Conservation (phyloP, 164 flowering plant genomes). For the Protea cynaroides region DNA sequence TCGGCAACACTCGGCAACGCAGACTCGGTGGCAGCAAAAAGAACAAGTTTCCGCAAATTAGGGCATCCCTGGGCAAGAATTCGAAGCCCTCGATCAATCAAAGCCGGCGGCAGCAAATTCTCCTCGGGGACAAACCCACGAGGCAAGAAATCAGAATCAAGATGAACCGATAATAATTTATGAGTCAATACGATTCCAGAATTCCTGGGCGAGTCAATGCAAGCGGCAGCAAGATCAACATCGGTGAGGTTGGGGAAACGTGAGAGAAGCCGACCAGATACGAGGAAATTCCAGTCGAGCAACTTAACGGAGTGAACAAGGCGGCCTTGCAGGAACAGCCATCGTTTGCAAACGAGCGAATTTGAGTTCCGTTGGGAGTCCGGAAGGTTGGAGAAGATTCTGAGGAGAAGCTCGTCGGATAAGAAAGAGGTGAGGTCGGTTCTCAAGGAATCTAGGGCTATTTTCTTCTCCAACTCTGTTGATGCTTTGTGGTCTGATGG, state of each 20-base stretch:
- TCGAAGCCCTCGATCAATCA: slow-evolving; percentile 53
- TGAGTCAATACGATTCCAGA: slow-evolving; percentile 33
- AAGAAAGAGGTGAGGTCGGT: slow-evolving; percentile 47
- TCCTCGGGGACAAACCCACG: slow-evolving; percentile 19
- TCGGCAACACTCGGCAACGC: slow-evolving; percentile 67
- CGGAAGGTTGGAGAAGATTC: slow-evolving; percentile 51
- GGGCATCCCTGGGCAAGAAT: slow-evolving; percentile 60
- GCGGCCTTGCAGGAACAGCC: slow-evolving; percentile 64
- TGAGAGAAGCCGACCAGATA: slow-evolving; percentile 49
- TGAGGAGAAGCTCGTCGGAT: slow-evolving; percentile 50
- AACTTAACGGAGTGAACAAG: slow-evolving; percentile 51
- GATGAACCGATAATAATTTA: slow-evolving; percentile 29
- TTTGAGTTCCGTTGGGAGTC: slow-evolving; percentile 35
- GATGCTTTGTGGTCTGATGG: background rate
- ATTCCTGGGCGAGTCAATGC: slow-evolving; percentile 21
- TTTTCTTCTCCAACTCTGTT: slow-evolving; percentile 5
- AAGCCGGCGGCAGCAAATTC: slow-evolving; percentile 28
- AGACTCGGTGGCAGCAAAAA: slow-evolving; percentile 49
- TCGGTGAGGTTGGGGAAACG: slow-evolving; percentile 65
- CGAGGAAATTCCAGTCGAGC: slow-evolving; percentile 64
- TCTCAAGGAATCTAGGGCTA: slow-evolving; percentile 11
- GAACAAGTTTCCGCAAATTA: slow-evolving; percentile 54
- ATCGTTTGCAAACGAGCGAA: slow-evolving; percentile 75
- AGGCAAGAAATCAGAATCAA: slow-evolving; percentile 29
- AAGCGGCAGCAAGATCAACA: slow-evolving; percentile 36